phyloP scores from a whole-genome alignment of 306 rosid species.

The Citrullus colocynthis region DNA sequence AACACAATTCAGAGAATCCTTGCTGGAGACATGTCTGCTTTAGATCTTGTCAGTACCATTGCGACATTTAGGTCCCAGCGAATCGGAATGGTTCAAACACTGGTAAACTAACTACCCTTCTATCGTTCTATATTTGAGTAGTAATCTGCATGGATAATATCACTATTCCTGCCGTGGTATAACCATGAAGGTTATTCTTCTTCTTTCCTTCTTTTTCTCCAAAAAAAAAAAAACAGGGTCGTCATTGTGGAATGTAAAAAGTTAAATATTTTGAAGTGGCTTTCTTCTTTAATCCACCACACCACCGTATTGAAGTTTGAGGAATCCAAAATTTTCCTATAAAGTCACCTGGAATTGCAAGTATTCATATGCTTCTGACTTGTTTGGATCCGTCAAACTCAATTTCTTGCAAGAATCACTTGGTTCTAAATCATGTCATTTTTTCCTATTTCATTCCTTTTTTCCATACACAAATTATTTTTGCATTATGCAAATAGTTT shows the following conservation, averaged over 20 bases:
- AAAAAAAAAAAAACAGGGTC: background rate
- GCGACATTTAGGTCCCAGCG: slow-evolving; percentile 75
- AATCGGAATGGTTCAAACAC: slow-evolving; percentile 91
- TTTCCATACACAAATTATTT: background rate
- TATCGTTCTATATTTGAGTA: background rate
- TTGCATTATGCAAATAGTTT: background rate
- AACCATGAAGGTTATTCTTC: background rate
- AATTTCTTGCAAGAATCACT: background rate
- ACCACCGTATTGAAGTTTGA: background rate
- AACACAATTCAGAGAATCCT: slow-evolving; percentile 85
- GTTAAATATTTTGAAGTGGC: background rate
- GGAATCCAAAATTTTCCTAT: background rate
- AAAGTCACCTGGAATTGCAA: background rate
- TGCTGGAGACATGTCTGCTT: slow-evolving; percentile 78
- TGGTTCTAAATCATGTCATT: background rate
- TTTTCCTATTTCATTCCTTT: background rate
- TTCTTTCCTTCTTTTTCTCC: background rate
- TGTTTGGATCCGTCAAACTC: background rate
- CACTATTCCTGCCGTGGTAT: background rate
- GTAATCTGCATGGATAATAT: background rate
- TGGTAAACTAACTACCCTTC: slow-evolving; percentile 23
- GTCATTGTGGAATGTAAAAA: background rate
- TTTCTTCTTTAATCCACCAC: background rate
- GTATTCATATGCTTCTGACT: background rate
- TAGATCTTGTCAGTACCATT: slow-evolving; percentile 56